phyloP scores from a whole-genome alignment of 1,139 yeast genomes.

The Debaryomyces udenii region DNA sequence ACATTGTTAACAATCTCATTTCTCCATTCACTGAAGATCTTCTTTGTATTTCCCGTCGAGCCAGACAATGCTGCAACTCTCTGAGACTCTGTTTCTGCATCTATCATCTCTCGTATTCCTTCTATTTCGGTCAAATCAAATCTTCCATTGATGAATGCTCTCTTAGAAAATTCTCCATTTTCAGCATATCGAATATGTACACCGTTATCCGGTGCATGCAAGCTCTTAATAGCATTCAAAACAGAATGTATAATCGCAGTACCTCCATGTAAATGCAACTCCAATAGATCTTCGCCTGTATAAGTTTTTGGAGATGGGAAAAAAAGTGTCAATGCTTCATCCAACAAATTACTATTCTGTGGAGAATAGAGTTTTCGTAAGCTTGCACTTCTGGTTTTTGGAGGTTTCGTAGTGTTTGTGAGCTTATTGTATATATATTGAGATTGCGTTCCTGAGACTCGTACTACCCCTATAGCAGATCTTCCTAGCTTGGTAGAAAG shows the following conservation, averaged over 20 bases:
- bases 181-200: slow-evolving; percentile 76
- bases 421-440: slow-evolving; percentile 45
- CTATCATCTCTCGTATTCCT: slow-evolving; percentile 85
- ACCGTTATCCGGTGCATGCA: slow-evolving; percentile 47
- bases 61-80: slow-evolving; percentile 73
- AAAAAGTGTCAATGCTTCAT: slow-evolving; percentile 72
- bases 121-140: slow-evolving; percentile 81
- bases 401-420: slow-evolving; percentile 42
- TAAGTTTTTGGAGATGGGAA: slow-evolving; percentile 80
- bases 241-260: slow-evolving; percentile 78
- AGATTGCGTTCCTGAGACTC: slow-evolving; percentile 78
- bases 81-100: slow-evolving; percentile 93
- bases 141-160: slow-evolving; percentile 78
- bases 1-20: slow-evolving; percentile 60
- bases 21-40: slow-evolving; percentile 68
- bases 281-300: slow-evolving; percentile 91
- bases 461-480: slow-evolving; percentile 84
- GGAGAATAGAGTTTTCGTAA: slow-evolving; percentile 58
- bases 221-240: slow-evolving; percentile 56
- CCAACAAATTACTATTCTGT: slow-evolving; percentile 50
- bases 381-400: slow-evolving; percentile 56
- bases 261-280: slow-evolving; percentile 92
- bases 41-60: slow-evolving; percentile 67
- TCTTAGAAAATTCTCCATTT: slow-evolving; percentile 86
- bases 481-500: slow-evolving; percentile 80